Evolutionary conservation across 2,329 filamentous ascomycete genomes (phyloP).

Genomic region (Clarireedia hainanense): DNA sequence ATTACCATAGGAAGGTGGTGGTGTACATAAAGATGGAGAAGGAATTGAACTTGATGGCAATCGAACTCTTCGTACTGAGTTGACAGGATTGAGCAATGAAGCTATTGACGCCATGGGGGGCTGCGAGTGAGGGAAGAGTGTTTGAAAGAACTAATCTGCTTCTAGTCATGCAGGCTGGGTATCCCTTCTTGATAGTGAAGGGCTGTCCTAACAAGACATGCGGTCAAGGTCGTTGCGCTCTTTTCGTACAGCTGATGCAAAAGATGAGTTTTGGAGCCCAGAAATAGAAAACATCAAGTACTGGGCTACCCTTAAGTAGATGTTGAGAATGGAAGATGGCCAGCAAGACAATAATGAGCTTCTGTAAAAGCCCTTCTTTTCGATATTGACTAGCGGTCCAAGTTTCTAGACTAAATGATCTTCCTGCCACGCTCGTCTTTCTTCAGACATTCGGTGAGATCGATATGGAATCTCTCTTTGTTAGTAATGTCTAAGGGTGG

Average conservation of each 20-base stretch:
- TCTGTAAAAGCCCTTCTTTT: constrained; percentile 18
- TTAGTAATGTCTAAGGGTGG: constrained; percentile 42
- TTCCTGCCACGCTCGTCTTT: constrained; percentile 18
- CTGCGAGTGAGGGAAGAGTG: constrained; percentile 17
- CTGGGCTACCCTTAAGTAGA: constrained; percentile 17
- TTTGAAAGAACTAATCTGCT: constrained; percentile 14
- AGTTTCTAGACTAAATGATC: constrained; percentile 21
- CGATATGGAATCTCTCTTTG: constrained; percentile 39
- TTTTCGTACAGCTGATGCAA: constrained; percentile 16
- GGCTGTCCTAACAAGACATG: constrained; percentile 11
- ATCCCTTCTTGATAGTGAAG: constrained; percentile 17
- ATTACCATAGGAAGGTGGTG: constrained; percentile 23
- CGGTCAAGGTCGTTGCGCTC: constrained; percentile 6
- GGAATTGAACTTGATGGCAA: constrained; percentile 34
- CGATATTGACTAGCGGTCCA: constrained; percentile 19
- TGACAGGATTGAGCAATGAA: constrained; percentile 57
- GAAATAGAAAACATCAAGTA: constrained; percentile 22
- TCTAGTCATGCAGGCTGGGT: constrained; percentile 23
- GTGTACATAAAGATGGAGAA: constrained; percentile 20
- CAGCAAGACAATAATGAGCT: constrained; percentile 16
- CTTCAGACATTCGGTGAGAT: constrained; percentile 26
- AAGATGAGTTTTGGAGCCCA: constrained; percentile 16
- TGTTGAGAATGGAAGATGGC: constrained; percentile 8
- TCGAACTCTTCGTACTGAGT: constrained; percentile 32
- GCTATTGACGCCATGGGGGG: constrained; percentile 53